Evolutionary conservation across 257 asterid species (phyloP), one percentile per base, ranked within the genome.

Genomic region (Ehretia macrophylla): DNA sequence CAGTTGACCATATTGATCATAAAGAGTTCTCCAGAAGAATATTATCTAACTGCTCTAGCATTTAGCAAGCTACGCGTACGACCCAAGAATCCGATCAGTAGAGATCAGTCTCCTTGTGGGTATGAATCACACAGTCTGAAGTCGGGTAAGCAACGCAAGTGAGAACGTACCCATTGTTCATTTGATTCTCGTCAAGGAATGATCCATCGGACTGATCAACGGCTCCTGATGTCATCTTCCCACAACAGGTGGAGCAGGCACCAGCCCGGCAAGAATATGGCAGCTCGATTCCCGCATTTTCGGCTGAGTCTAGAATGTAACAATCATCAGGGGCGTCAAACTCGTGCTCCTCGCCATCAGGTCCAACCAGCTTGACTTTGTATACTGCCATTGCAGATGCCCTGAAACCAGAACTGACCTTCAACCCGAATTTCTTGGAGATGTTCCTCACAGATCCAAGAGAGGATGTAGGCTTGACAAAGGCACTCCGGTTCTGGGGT

Each of bases 191-290:
- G 16, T 77, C 86, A 11, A 86, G 92, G 58, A 86, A 90, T 18
- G 95, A 84, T 48, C 93, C 95, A 52, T 87, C 90, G 1, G 88
- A 85, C 51, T 81, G 96, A 73, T 85, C 96, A 1, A 87, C 93
- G 4, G 68, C 0, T 11, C 97, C 97, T 0, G 73, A 54, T 20
- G 55, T 71, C 17, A 82, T 17, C 68, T 84, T 79, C 68, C 97
- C 97, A 3, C 95, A 95, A 42, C 97, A 89, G 12, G 97, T 84
- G 62, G 95, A 89, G 85, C 97, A 89, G 0, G 97, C 94, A 1
- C 97, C 97, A 0, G 97, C 95, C 74, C 95, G 82, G 73, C 97
- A 89, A 0, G 97, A 89, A 74, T 86, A 89, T 0, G 97, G 97
- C 44, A 89, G 71, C 1, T 89, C 95, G 4, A 89, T 10, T 48